Percentiles rank a stretch among this genome's conserved stretches.
Conservation (phyloP, 176 grass and related monocot genomes). For the Carex parvula region DNA sequence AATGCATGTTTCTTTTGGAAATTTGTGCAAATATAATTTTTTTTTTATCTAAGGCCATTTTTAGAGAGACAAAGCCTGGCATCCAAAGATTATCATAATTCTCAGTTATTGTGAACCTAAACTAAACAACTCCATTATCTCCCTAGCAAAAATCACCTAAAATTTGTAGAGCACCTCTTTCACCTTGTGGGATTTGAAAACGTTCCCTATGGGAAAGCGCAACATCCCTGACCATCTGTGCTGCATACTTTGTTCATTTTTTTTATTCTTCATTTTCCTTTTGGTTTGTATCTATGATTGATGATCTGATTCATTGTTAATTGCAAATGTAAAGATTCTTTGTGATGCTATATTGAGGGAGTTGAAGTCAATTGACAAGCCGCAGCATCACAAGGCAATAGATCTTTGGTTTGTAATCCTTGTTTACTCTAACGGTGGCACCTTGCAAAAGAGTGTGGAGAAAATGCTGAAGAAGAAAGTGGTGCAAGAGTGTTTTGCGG, state of each 20-base stretch:
- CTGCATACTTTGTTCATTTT: not conserved
- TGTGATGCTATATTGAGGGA: slow-evolving; percentile 74
- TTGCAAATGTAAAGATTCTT: slow-evolving; percentile 47
- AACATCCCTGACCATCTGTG: not conserved
- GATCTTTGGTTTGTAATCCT: slow-evolving; percentile 91
- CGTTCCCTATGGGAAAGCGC: not conserved
- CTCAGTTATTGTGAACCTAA: not conserved
- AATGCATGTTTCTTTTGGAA: not conserved
- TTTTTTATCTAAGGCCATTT: not conserved
- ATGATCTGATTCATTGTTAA: slow-evolving; percentile 1
- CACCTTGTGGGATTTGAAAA: not conserved
- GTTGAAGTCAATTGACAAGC: slow-evolving; percentile 60
- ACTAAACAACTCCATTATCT: not conserved
- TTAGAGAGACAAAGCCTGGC: not conserved
- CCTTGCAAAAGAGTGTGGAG: slow-evolving; percentile 60
- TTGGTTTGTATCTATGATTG: slow-evolving; percentile 15
- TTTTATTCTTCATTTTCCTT: not conserved
- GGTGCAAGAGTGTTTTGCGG: slow-evolving; percentile 48
- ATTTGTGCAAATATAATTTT: not conserved
- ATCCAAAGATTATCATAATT: not conserved
- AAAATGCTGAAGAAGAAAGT: slow-evolving; percentile 86
- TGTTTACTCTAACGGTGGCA: slow-evolving; percentile 70
- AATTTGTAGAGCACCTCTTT: not conserved
- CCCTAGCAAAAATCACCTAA: not conserved
- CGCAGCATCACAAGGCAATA: slow-evolving; percentile 63